Evolutionary conservation across 139 green algal genomes (phyloP), one percentile per base, ranked within the genome.

Genomic region (Raphidocelis subcapitata): DNA sequence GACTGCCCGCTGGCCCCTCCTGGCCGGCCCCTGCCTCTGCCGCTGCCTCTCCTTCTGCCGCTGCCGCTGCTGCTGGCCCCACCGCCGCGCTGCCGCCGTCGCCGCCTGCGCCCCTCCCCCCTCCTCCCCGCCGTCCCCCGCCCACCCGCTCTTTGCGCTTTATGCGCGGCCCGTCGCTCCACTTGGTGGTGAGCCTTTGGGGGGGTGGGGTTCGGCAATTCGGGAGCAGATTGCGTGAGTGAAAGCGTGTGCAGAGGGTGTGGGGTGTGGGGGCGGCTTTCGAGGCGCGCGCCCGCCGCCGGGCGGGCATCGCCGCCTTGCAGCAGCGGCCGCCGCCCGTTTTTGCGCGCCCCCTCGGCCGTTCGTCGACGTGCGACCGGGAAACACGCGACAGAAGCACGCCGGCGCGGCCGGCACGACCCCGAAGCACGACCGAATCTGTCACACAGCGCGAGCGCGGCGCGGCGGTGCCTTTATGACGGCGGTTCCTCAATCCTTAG

Each of bases 121-220:
- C 18, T 57, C 49, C 49, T 20, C 18, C 49, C 18, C 18, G 20
- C 20, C 20, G 18, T 57, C 18, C 20, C 49, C 18, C 18, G 49
- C 49, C 73, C 57, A 84, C 77, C 56, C 59, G 59, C 62, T 88
- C 82, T 32, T 85, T 88, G 0, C 79, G 72, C 65, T 84, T 85
- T 20, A 88, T 41, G n/a, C 79, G 73, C 28, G 81, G 63, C 5
- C 79, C 82, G 29, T 88, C 83, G n/a, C 77, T 76, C 83, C 83
- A 88, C 49, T 88, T 83, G 20, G 81, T 86, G 14, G 76, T 80
- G 8, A 86, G 35, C 60, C 81, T 82, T 75, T 14, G 69, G 23
- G 23, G 14, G 36, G 1, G 14, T 24, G 47, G 56, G 20, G 41
- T 29, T 28, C 59, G 52, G 31, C 44, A 67, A 65, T 26, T 23